Percentiles rank a stretch among this genome's conserved stretches.
These are phyloP conservation scores for Umbellularia californica DNA, from an alignment of 164 flowering plant species.

Conservation along the genomic window DNA sequence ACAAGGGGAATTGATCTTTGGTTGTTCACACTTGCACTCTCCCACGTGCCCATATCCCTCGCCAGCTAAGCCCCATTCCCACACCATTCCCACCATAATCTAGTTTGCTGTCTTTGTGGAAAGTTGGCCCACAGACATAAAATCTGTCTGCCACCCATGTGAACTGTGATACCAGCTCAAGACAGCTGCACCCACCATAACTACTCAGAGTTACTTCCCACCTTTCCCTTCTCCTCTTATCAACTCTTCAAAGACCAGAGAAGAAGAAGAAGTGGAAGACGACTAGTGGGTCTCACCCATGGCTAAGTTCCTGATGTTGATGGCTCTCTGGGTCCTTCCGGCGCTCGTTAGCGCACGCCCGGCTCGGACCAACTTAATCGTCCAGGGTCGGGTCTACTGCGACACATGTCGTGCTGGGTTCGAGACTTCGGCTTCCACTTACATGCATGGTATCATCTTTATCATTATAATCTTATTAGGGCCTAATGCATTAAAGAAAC, in stretches of 20 bases:
- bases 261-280: no score
- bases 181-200: no score
- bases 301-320: slow-evolving; percentile 30
- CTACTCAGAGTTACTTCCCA: neutral
- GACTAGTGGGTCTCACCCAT: slow-evolving; percentile 12
- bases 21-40: no score
- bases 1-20: no score
- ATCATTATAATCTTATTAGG: no score
- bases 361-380: slow-evolving; percentile 19
- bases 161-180: neutral
- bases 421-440: slow-evolving; percentile 55
- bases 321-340: slow-evolving; percentile 42
- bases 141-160: neutral
- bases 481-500: no score
- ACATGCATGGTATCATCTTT: slow-evolving; percentile 37
- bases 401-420: slow-evolving; percentile 72
- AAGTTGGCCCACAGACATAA: no score
- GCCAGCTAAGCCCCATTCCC: no score
- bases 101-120: neutral
- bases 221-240: neutral
- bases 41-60: no score
- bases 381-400: slow-evolving; percentile 59
- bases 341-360: slow-evolving; percentile 35
- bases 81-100: no score
- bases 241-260: neutral